These are phyloP conservation scores for Cyclostephanos invisitatus DNA, from an alignment of 108 stramenopile species.

Conservation along the genomic window DNA sequence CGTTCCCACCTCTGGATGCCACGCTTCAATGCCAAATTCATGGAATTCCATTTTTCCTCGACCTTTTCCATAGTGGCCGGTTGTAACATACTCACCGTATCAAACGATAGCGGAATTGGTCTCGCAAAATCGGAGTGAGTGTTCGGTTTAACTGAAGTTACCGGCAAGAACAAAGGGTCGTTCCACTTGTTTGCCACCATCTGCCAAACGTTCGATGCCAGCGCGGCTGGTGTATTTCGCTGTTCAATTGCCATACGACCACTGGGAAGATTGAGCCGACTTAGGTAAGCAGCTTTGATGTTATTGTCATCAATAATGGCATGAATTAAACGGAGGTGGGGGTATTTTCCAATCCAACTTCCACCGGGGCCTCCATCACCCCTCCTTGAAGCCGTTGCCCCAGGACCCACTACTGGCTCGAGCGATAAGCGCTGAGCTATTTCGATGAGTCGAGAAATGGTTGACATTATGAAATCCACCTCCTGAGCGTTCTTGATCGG, in stretches of 20 bases:
- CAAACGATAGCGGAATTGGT: not conserved
- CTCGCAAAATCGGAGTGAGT: constrained; percentile 1
- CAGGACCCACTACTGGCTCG: not conserved
- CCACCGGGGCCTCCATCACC: not conserved
- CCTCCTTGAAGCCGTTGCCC: not conserved
- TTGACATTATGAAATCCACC: not conserved
- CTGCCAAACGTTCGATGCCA: not conserved
- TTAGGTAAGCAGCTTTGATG: not conserved
- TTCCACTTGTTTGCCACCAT: constrained; percentile 3
- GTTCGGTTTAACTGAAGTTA: not conserved
- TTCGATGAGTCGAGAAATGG: not conserved
- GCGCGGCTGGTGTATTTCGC: not conserved
- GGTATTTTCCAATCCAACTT: constrained; percentile 1
- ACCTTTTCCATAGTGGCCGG: not conserved
- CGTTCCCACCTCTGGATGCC: constrained; percentile 1
- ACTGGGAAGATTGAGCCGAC: not conserved
- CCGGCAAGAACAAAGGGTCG: not conserved
- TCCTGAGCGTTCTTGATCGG: not conserved
- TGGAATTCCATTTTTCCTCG: not conserved
- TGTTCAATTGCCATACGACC: not conserved
- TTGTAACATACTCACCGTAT: not conserved
- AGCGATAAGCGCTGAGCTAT: not conserved
- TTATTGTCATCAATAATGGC: not conserved
- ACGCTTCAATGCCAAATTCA: not conserved
- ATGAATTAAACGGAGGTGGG: constrained; percentile 2